Percentiles rank a stretch among this genome's conserved stretches.
Conservation (phyloP, 192 early-diverging fungal species). For the Pilobolus umbonatus region DNA sequence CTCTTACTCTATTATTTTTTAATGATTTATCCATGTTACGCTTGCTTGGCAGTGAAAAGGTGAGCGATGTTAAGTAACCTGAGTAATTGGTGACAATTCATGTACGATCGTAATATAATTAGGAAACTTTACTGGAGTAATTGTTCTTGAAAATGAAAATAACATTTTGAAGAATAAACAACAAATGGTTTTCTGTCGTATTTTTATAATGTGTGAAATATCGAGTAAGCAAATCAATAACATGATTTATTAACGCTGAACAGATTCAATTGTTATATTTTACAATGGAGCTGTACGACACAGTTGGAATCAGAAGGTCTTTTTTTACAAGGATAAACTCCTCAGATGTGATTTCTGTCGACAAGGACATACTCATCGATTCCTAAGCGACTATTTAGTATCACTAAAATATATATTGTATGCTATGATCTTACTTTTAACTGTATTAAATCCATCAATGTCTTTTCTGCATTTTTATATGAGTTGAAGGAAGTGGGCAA, state of each 20-base stretch:
- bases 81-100: conserved; percentile 7
- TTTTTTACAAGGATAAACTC: not conserved
- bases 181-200: conserved; percentile 4
- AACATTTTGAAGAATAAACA: conserved; percentile 6
- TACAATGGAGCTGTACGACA: conserved; percentile 7
- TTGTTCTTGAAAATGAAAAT: not conserved
- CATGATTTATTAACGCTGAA: conserved; percentile 1
- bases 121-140: conserved; percentile 7
- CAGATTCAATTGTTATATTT: conserved; percentile 2
- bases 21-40: conserved; percentile 3
- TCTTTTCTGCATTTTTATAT: conserved; percentile 8
- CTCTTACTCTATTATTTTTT: conserved; percentile 6
- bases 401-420: conserved; percentile 1
- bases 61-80: conserved; percentile 6
- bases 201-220: conserved; percentile 5
- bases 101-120: conserved; percentile 2
- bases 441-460: conserved; percentile 8
- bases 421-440: not conserved
- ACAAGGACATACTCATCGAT: conserved; percentile 9
- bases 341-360: not conserved
- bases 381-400: conserved; percentile 9
- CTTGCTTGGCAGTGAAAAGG: conserved; percentile 6
- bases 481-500: conserved; percentile 3
- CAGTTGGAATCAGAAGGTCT: not conserved
- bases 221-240: conserved; percentile 7